Base-by-base conservation (phyloP, 2,329 filamentous ascomycete species). In the Nemania sp. region DNA sequence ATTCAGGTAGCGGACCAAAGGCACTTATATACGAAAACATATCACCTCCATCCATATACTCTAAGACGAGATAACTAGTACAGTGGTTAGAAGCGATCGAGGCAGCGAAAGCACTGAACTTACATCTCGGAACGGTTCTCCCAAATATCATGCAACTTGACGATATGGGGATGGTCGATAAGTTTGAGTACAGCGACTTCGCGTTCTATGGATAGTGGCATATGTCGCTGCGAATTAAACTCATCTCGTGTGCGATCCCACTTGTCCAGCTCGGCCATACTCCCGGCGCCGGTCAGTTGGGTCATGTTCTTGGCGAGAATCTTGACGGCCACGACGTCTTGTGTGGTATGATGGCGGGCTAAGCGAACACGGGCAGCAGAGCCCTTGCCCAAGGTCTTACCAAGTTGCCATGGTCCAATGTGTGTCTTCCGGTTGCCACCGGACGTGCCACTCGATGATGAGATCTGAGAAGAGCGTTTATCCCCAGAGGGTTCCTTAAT, bases 141-240 rank as follows among this genome's bases (percentile, higher is more conserved):
- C 95, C 95, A 99, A 32, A 99, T 95, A 81, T 99, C 96, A 78
- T 95, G 96, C 10, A 99, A 83, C 73, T 92, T 93, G 80, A 98
- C 94, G 75, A 98, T 95, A 78, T 98, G 96, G 5, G 92, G 93
- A 80, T 99, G 96, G 76, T 97, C 91, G 68, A 98, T 93, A 66
- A 98, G 87, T 82, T 98, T 98, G 87, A 99, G 93, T 74, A 99
- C 97, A 35, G 95, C 94, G 47, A 99, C 94, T 78, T 99, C 96
- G 62, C 96, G 88, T 81, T 98, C 95, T 69, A 99, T 92, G 1
- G 94, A 92, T 75, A 95, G 89, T 1, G 95, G 95, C 77, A 97
- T 94, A 62, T 88, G 87, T 72, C 90, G 88, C 66, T 91, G 85
- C 47, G 90, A 89, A 58, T 88, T 84, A 41, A 85, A 82, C 67